phyloP scores from a whole-genome alignment of 2,329 filamentous ascomycete species.

The Colletotrichum aenigma region DNA sequence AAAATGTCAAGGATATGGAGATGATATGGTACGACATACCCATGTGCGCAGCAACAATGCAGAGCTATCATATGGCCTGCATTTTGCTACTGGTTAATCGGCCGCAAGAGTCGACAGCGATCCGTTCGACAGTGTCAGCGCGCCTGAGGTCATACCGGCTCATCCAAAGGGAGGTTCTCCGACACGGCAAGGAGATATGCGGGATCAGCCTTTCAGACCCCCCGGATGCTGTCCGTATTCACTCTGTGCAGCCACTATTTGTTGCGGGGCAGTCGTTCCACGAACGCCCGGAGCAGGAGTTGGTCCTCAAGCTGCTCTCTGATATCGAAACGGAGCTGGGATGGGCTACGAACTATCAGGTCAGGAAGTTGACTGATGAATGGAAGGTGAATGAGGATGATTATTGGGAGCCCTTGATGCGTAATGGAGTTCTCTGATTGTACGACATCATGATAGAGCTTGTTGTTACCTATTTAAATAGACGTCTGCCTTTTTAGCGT shows the following conservation, averaged over 20 bases:
- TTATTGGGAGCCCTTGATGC: neutral
- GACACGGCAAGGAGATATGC: neutral
- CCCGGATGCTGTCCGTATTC: neutral
- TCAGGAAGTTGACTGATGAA: neutral
- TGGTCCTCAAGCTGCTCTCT: conserved; percentile 58
- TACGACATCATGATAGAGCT: neutral
- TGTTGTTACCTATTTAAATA: neutral
- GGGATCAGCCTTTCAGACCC: neutral
- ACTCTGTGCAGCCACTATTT: neutral
- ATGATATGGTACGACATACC: conserved; percentile 68
- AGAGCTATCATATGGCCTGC: conserved; percentile 68
- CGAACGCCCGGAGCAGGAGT: conserved; percentile 58
- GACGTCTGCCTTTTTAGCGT: neutral
- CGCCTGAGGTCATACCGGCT: neutral
- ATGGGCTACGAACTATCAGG: conserved; percentile 53
- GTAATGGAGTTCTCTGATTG: neutral
- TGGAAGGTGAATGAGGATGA: neutral
- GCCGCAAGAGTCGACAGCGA: neutral
- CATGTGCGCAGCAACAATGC: conserved; percentile 70
- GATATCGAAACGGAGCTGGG: conserved; percentile 67
- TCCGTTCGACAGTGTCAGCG: neutral
- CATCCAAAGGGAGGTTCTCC: neutral
- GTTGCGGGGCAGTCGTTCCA: conserved; percentile 42
- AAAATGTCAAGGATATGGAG: conserved; percentile 33
- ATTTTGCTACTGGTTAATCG: conserved; percentile 55